phyloP scores from a whole-genome alignment of 768 basidiomycete genomes.

The Suillus plorans region DNA sequence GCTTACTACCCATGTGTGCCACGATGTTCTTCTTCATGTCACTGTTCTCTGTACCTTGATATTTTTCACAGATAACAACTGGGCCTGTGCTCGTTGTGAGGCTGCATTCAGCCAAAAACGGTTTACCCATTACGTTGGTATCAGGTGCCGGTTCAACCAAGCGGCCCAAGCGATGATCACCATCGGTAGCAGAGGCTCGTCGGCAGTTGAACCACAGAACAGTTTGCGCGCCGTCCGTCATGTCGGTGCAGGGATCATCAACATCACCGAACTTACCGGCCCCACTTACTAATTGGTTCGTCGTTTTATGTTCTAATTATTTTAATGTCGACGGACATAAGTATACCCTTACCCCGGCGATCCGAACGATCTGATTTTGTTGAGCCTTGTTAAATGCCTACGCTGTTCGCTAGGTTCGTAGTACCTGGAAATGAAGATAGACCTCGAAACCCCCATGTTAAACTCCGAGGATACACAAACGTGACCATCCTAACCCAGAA shows the following conservation, averaged over 20 bases:
- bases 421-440: neutral
- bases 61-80: neutral
- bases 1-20: neutral
- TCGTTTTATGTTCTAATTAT: slow-evolving; percentile 39
- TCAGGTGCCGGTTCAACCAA: neutral
- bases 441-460: slow-evolving; percentile 3
- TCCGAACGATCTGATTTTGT: slow-evolving; percentile 52
- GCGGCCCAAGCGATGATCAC: too few species aligned
- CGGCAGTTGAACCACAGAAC: neutral
- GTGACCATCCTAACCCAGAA: slow-evolving; percentile 34
- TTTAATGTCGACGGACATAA: slow-evolving; percentile 40
- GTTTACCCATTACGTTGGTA: neutral
- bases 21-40: slow-evolving; percentile 16
- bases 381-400: slow-evolving; percentile 13
- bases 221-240: neutral
- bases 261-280: slow-evolving; percentile 40
- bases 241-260: neutral
- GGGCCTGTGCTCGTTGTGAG: slow-evolving; percentile 17
- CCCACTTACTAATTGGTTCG: slow-evolving; percentile 52
- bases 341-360: slow-evolving; percentile 24
- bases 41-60: slow-evolving; percentile 10
- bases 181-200: too few species aligned
- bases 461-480: slow-evolving; percentile 29
- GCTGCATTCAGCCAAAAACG: slow-evolving; percentile 43
- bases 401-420: neutral